Evolutionary conservation across 345 rosid species (phyloP).

Genomic region (Cardamine resedifolia): DNA sequence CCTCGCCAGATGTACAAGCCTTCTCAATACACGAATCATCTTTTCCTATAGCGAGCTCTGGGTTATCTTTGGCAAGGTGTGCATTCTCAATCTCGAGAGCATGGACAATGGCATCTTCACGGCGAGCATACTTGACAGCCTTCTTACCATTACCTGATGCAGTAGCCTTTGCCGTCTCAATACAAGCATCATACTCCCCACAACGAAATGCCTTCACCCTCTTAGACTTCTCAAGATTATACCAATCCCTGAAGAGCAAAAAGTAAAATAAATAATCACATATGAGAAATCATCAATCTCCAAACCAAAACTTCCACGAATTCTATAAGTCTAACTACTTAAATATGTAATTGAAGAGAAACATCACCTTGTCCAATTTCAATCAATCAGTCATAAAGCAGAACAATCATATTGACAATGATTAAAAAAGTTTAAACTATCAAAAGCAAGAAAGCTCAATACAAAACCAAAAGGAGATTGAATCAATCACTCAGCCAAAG

Average conservation of each 20-base stretch:
- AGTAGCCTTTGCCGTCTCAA: constrained; percentile 79
- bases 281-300: background rate
- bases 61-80: constrained; percentile 56
- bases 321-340: background rate
- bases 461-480: background rate
- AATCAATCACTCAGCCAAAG: background rate
- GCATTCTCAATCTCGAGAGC: constrained; percentile 93
- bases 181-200: constrained; percentile 90
- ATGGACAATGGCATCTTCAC: constrained; percentile 98
- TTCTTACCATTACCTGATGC: constrained; percentile 66
- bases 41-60: constrained; percentile 37
- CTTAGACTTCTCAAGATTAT: constrained; percentile 95
- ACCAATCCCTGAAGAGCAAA: constrained; percentile 74
- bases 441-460: background rate
- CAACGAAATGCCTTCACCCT: constrained; percentile 97
- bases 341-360: too few relatives aligned
- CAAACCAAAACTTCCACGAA: background rate
- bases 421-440: background rate
- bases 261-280: background rate
- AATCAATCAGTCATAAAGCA: constrained; percentile 4
- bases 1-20: constrained; percentile 43
- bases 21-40: constrained; percentile 42
- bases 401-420: background rate
- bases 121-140: constrained; percentile 89
- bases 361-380: background rate